These are phyloP conservation scores for Trichoderma koningii DNA, from an alignment of 2,329 filamentous ascomycete genomes.

Conservation along the genomic window DNA sequence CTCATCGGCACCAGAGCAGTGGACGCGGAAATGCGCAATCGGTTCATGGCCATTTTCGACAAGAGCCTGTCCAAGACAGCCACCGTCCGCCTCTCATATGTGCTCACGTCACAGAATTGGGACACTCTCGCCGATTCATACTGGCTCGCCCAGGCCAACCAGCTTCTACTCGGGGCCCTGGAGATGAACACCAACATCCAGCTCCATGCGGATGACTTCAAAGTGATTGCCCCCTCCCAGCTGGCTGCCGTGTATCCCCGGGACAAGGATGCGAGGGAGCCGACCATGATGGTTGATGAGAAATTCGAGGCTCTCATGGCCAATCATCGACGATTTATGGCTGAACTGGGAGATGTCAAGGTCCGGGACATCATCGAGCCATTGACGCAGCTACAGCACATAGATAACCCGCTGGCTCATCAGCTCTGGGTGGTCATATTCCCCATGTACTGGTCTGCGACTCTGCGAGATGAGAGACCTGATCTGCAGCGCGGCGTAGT, in stretches of 20 bases:
- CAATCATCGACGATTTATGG: constrained; percentile 79
- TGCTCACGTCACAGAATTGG: constrained; percentile 93
- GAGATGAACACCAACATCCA: constrained; percentile 80
- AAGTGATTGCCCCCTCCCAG: constrained; percentile 70
- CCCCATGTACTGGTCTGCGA: constrained; percentile 89
- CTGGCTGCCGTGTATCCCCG: constrained; percentile 73
- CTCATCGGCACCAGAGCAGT: constrained; percentile 90
- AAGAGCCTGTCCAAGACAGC: constrained; percentile 91
- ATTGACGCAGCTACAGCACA: constrained; percentile 87
- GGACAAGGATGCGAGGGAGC: constrained; percentile 69
- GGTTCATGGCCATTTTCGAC: constrained; percentile 96
- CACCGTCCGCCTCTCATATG: constrained; percentile 83
- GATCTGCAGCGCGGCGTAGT: constrained; percentile 92
- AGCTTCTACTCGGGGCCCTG: constrained; percentile 86
- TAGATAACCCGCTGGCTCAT: constrained; percentile 78
- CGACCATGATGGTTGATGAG: constrained; percentile 75
- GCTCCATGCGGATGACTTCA: constrained; percentile 82
- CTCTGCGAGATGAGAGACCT: constrained; percentile 81
- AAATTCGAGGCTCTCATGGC: constrained; percentile 78
- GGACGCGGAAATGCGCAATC: constrained; percentile 94
- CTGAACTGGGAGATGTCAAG: constrained; percentile 81
- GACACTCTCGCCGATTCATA: constrained; percentile 92
- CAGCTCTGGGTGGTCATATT: constrained; percentile 91
- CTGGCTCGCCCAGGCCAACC: constrained; percentile 94
- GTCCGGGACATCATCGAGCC: constrained; percentile 88